Conservation (phyloP, 2,329 filamentous ascomycete species). For the Paecilomyces dactylethromorphus region DNA sequence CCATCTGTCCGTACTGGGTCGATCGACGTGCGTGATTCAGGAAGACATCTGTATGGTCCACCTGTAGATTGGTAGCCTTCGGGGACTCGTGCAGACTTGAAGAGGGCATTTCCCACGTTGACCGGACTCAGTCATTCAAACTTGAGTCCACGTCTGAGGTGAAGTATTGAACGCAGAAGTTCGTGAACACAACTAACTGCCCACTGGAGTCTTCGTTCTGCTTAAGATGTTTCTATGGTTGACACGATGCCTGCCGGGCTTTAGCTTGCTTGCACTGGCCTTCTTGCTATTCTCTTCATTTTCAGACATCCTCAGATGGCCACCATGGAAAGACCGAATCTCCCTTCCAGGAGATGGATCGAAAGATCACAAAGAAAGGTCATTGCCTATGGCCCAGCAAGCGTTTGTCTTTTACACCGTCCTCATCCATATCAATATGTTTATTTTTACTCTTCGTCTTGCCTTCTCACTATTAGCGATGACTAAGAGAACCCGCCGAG, state of each 20-base stretch:
- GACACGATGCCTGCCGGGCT: constrained; percentile 1
- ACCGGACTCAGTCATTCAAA: background rate
- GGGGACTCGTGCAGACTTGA: too few relatives aligned
- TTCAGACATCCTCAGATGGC: constrained; percentile 7
- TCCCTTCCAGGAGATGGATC: constrained; percentile 2
- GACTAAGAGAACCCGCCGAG: constrained; percentile 12
- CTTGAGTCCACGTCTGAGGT: background rate
- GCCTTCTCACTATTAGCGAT: constrained; percentile 42
- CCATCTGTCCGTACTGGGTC: background rate
- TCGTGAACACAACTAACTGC: background rate
- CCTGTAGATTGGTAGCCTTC: background rate
- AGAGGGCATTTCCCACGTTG: background rate
- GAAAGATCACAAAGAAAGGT: background rate
- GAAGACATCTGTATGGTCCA: background rate
- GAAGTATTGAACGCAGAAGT: background rate
- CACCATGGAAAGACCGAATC: constrained; percentile 10
- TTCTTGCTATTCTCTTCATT: background rate
- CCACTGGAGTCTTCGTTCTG: background rate
- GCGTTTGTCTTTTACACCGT: constrained; percentile 60
- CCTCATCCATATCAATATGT: constrained; percentile 58
- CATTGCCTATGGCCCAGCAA: constrained; percentile 16
- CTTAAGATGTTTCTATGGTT: background rate
- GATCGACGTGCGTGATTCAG: background rate
- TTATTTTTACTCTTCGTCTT: constrained; percentile 48
- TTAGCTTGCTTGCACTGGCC: constrained; percentile 1